Percentiles rank a stretch among this genome's conserved stretches.
Evolutionary conservation across 352 stramenopile species (phyloP).

Genomic region (Phytophthora pistaciae): DNA sequence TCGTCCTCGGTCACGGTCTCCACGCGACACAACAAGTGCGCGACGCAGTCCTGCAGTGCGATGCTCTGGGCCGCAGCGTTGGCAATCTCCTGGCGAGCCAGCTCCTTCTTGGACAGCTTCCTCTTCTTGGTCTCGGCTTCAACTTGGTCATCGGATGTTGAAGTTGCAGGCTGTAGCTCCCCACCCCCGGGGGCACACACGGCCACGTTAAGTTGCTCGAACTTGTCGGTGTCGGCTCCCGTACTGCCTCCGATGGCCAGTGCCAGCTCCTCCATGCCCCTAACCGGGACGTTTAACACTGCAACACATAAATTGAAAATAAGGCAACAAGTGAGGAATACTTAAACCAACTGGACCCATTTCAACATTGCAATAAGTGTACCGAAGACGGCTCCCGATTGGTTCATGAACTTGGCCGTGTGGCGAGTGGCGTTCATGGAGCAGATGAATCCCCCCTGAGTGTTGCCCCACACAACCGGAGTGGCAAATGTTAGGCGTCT

Average conservation of each 20-base stretch:
- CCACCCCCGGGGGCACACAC: conserved; percentile 57
- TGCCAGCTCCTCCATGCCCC: conserved; percentile 78
- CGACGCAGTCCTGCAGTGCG: conserved; percentile 63
- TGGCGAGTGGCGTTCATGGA: conserved; percentile 82
- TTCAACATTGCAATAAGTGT: conserved; percentile 13
- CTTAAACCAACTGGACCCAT: neutral
- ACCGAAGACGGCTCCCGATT: conserved; percentile 69
- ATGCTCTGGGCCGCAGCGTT: conserved; percentile 41
- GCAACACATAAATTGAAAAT: conserved; percentile 5
- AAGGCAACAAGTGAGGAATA: conserved; percentile 3
- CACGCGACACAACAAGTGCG: conserved; percentile 76
- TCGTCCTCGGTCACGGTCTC: conserved; percentile 71
- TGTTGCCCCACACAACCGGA: neutral
- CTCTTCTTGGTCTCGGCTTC: conserved; percentile 32
- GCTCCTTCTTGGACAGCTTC: conserved; percentile 76
- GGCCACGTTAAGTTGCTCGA: conserved; percentile 53
- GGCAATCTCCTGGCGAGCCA: conserved; percentile 44
- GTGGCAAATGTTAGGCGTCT: conserved; percentile 3
- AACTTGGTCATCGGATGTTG: conserved; percentile 8
- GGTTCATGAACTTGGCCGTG: conserved; percentile 67
- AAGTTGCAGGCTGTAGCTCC: neutral
- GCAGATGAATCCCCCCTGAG: conserved; percentile 81
- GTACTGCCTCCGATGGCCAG: conserved; percentile 77
- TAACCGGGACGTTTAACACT: conserved; percentile 83
- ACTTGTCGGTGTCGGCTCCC: conserved; percentile 70